These are phyloP conservation scores for Harringtonia aguacate DNA, from an alignment of 2,329 filamentous ascomycete species.

Conservation along the genomic window DNA sequence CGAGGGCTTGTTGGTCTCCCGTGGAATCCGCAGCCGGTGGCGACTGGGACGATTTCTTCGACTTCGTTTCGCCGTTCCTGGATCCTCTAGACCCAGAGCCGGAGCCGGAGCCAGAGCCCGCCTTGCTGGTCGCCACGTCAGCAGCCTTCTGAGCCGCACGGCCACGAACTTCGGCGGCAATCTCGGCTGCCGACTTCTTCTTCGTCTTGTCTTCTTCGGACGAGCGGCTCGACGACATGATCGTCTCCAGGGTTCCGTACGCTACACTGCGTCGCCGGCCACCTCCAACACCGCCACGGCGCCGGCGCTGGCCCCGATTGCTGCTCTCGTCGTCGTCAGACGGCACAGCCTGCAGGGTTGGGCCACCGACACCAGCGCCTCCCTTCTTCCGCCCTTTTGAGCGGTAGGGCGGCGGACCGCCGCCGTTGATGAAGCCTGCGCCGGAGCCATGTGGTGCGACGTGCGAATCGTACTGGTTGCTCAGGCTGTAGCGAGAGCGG, in stretches of 20 bases:
- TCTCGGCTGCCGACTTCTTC: slow-evolving; percentile 46
- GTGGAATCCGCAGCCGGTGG: too few species aligned
- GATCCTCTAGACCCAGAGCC: not conserved
- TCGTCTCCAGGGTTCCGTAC: slow-evolving; percentile 54
- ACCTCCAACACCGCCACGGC: slow-evolving; percentile 28
- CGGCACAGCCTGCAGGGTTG: slow-evolving; percentile 45
- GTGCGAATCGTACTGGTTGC: slow-evolving; percentile 58
- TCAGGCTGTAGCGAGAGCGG: slow-evolving; percentile 51
- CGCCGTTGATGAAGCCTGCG: slow-evolving; percentile 27
- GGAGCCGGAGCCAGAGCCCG: too few species aligned
- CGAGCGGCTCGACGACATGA: slow-evolving; percentile 55
- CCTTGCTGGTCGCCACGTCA: slow-evolving; percentile 15
- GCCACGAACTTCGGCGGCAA: slow-evolving; percentile 43
- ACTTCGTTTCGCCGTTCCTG: not conserved
- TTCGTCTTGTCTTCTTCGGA: slow-evolving; percentile 52
- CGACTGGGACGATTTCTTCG: not conserved
- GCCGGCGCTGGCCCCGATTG: slow-evolving; percentile 24
- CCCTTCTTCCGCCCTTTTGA: slow-evolving; percentile 11
- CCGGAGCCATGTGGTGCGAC: slow-evolving; percentile 52
- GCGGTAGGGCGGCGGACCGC: slow-evolving; percentile 1
- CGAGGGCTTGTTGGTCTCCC: too few species aligned
- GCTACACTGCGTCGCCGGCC: slow-evolving; percentile 39
- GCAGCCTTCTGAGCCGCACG: slow-evolving; percentile 28
- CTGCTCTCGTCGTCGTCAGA: slow-evolving; percentile 42
- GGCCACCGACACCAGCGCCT: slow-evolving; percentile 26